Percentiles rank a stretch among this genome's conserved stretches.
Evolutionary conservation across 495 filamentous ascomycete genomes (phyloP).

Genomic region (Elasticomyces elasticus): DNA sequence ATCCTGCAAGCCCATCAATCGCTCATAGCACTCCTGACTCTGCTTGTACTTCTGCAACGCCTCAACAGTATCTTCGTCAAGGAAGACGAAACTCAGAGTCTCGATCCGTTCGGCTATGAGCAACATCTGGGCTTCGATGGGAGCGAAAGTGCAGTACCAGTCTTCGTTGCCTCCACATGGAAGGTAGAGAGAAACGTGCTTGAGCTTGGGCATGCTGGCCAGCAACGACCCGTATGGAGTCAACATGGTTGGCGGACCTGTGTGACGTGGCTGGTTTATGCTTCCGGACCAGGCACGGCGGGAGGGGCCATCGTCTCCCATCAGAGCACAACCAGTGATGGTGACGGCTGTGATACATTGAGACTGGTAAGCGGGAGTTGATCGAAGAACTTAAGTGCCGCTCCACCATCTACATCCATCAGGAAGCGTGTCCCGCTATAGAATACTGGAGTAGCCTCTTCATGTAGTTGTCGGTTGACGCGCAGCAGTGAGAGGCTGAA

Average conservation of each 20-base stretch:
- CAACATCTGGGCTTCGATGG: not conserved
- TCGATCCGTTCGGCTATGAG: not conserved
- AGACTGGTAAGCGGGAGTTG: not conserved
- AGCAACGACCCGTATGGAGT: not conserved
- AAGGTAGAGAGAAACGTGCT: not conserved
- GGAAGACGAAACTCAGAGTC: not conserved
- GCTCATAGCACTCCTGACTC: not conserved
- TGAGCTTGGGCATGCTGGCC: not conserved
- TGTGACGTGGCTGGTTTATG: not conserved
- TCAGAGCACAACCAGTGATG: not conserved
- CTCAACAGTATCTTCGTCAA: not conserved
- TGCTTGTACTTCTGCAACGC: not conserved
- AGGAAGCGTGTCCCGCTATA: not conserved
- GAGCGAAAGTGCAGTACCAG: not conserved
- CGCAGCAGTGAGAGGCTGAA: not conserved
- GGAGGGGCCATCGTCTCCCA: not conserved
- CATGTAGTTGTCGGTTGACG: not conserved
- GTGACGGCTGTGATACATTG: not conserved
- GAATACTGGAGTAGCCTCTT: not conserved
- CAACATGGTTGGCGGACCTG: not conserved
- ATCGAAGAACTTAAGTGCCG: not conserved
- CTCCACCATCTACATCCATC: not conserved
- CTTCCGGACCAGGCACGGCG: not conserved
- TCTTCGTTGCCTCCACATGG: not conserved
- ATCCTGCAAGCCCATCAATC: not conserved